A percentile compares a stretch with the other conserved stretches of the same genome.
Conservation (phyloP, 768 basidiomycete genomes). For the Tremella yokohamensis region DNA sequence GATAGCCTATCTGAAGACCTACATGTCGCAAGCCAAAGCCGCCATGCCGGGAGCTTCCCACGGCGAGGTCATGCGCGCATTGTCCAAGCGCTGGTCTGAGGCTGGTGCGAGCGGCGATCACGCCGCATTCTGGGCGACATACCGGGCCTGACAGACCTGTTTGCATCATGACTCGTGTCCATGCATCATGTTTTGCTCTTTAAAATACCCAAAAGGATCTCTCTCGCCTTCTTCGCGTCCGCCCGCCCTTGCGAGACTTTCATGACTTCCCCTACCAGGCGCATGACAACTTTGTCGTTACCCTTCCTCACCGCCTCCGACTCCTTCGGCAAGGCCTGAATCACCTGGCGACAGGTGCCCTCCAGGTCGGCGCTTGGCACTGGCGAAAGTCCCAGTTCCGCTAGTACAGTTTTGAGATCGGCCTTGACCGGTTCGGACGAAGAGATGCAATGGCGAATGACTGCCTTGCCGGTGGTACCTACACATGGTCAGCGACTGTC, state of each 20-base stretch:
- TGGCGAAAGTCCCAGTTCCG: constrained; percentile 16
- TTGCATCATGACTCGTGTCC: background rate
- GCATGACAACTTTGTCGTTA: constrained; percentile 71
- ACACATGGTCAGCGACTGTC: background rate
- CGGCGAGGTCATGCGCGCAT: constrained; percentile 45
- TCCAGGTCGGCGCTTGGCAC: constrained; percentile 36
- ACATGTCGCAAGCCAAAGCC: constrained; percentile 39
- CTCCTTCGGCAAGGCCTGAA: constrained; percentile 65
- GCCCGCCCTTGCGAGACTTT: constrained; percentile 71
- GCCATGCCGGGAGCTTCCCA: constrained; percentile 40
- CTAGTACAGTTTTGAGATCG: constrained; percentile 13
- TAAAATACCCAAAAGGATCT: constrained; percentile 8
- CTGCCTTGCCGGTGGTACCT: constrained; percentile 74
- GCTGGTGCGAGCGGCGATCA: constrained; percentile 22
- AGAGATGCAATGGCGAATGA: constrained; percentile 62
- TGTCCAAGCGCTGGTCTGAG: constrained; percentile 34
- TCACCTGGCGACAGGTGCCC: constrained; percentile 62
- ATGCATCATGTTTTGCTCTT: background rate
- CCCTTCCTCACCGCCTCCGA: constrained; percentile 65
- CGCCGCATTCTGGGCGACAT: constrained; percentile 20
- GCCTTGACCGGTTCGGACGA: constrained; percentile 26
- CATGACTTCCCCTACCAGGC: constrained; percentile 82
- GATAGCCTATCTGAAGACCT: constrained; percentile 36
- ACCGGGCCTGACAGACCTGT: background rate
- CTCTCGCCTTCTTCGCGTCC: constrained; percentile 63